Evolutionary conservation across 106 monocot species (phyloP).

Genomic region (Dendrobium officinale): DNA sequence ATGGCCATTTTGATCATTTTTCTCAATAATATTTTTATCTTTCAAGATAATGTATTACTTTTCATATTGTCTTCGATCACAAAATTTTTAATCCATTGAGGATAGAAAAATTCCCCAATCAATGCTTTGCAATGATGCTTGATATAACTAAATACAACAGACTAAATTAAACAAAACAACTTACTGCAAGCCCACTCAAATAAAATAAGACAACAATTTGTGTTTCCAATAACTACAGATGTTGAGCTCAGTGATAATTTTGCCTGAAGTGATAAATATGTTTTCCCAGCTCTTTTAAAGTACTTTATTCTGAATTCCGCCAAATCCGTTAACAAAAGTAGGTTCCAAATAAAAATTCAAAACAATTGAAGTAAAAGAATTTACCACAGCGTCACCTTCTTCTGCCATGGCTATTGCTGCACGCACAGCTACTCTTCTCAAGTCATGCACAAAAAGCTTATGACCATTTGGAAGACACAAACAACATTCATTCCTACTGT

Average conservation of each 20-base stretch:
- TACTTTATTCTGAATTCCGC: background rate
- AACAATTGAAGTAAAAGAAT: background rate
- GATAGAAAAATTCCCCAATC: too few species aligned
- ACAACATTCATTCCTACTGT: background rate
- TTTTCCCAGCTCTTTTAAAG: background rate
- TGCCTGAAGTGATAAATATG: background rate
- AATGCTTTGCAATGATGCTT: background rate
- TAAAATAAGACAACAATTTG: background rate
- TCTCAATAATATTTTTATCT: too few species aligned
- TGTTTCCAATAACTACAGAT: background rate
- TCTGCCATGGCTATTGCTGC: conserved; percentile 21
- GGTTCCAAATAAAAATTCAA: background rate
- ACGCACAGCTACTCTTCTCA: conserved; percentile 16
- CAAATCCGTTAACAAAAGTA: background rate
- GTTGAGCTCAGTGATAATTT: background rate
- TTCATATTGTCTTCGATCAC: background rate
- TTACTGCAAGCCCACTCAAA: background rate
- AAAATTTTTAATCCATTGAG: background rate
- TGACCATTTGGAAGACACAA: conserved; percentile 16
- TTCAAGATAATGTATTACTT: too few species aligned
- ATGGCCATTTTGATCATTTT: too few species aligned
- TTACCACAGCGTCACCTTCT: conserved; percentile 17
- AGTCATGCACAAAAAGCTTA: conserved; percentile 11
- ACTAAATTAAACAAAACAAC: background rate
- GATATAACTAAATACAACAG: too few species aligned